A percentile compares a stretch with the other conserved stretches of the same genome.
phyloP scores from a whole-genome alignment of 768 basidiomycete species.

The Trichaptum fuscoviolaceum region DNA sequence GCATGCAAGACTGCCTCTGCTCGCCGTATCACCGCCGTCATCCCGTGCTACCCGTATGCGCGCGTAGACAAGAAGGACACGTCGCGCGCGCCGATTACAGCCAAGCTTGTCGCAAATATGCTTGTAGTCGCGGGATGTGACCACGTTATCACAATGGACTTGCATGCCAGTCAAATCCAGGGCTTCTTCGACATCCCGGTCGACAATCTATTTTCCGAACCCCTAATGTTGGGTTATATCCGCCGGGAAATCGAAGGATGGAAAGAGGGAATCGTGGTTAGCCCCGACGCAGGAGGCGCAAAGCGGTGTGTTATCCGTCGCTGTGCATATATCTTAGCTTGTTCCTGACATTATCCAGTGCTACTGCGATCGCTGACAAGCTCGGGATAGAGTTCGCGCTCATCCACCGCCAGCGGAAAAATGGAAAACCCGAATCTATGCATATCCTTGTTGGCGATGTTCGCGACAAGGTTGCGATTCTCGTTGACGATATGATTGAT shows the following conservation, averaged over 20 bases:
- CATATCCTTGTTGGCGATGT: slow-evolving; percentile 95
- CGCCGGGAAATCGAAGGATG: slow-evolving; percentile 82
- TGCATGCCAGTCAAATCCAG: slow-evolving; percentile 97
- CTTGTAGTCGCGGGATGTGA: slow-evolving; percentile 94
- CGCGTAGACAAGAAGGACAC: slow-evolving; percentile 99
- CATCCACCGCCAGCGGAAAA: slow-evolving; percentile 80
- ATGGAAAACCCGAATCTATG: slow-evolving; percentile 77
- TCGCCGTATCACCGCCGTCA: slow-evolving; percentile 92
- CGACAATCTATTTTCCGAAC: slow-evolving; percentile 95
- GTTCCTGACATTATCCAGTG: slow-evolving; percentile 40
- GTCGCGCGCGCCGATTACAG: slow-evolving; percentile 92
- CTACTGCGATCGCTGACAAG: slow-evolving; percentile 92
- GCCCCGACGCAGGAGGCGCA: slow-evolving; percentile 97
- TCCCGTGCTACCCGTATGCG: slow-evolving; percentile 96
- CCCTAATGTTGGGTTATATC: slow-evolving; percentile 91
- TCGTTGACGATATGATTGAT: slow-evolving; percentile 99
- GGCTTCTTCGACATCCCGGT: slow-evolving; percentile 99
- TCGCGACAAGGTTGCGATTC: slow-evolving; percentile 85
- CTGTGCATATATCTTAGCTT: slow-evolving; percentile 1
- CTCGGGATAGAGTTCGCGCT: slow-evolving; percentile 93
- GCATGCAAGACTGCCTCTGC: slow-evolving; percentile 97
- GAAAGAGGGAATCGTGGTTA: slow-evolving; percentile 86
- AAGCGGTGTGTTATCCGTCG: slow-evolving; percentile 65
- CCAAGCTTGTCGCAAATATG: slow-evolving; percentile 98
- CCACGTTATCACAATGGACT: slow-evolving; percentile 99